Conservation (phyloP, 2,329 filamentous ascomycete genomes). For the Tolypocladium nubicola region DNA sequence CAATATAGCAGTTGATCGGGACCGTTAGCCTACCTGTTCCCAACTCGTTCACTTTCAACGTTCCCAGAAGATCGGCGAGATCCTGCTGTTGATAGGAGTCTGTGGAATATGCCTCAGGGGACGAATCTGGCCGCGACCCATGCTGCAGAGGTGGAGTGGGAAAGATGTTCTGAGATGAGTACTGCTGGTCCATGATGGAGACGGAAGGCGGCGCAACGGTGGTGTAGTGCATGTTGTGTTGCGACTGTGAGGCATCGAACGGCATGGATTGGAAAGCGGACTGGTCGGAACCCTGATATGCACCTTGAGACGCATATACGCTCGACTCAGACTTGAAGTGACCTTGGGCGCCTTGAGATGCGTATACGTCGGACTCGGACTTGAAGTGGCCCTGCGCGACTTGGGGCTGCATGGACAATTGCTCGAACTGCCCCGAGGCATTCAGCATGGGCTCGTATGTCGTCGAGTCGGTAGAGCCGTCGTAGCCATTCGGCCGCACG, state of each 20-base stretch:
- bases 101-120: slow-evolving; percentile 43
- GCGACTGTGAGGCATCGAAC: slow-evolving; percentile 34
- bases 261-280: slow-evolving; percentile 35
- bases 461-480: slow-evolving; percentile 31
- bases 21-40: slow-evolving; percentile 58
- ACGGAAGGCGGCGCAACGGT: slow-evolving; percentile 38
- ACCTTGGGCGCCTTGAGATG: slow-evolving; percentile 27
- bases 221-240: slow-evolving; percentile 42
- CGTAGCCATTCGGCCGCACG: slow-evolving; percentile 72
- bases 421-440: slow-evolving; percentile 28
- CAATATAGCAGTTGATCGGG: neutral
- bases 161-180: slow-evolving; percentile 38
- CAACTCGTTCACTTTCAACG: slow-evolving; percentile 76
- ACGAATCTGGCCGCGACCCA: slow-evolving; percentile 18
- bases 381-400: slow-evolving; percentile 29
- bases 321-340: slow-evolving; percentile 27
- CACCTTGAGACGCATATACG: slow-evolving; percentile 37
- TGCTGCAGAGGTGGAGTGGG: slow-evolving; percentile 37
- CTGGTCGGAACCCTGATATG: slow-evolving; percentile 35
- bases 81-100: slow-evolving; percentile 60
- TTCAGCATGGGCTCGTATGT: slow-evolving; percentile 22
- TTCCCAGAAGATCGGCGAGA: slow-evolving; percentile 71
- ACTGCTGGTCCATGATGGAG: slow-evolving; percentile 40
- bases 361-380: slow-evolving; percentile 32
- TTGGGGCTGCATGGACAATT: slow-evolving; percentile 39